phyloP scores from a whole-genome alignment of 257 asterid species.

The Solanum bukasovii region DNA sequence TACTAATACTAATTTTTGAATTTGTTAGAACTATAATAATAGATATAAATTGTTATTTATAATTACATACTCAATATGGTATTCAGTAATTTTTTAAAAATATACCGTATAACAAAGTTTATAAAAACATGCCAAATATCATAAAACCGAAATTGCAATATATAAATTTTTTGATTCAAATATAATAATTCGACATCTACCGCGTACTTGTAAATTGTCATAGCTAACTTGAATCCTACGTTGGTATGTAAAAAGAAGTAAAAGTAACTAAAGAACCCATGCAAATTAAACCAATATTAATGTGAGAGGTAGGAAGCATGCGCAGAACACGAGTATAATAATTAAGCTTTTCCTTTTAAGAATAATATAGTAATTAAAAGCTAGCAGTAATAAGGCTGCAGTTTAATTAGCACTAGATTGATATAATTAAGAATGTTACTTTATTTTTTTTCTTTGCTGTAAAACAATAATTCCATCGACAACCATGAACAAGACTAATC shows the following conservation, averaged over 20 bases:
- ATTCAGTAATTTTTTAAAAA: too few relatives aligned
- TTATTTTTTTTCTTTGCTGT: neutral
- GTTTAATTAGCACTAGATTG: constrained; percentile 2
- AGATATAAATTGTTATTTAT: too few relatives aligned
- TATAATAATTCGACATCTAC: neutral
- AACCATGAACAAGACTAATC: neutral
- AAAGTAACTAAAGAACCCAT: neutral
- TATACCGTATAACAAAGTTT: neutral
- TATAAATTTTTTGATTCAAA: neutral
- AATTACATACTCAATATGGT: neutral
- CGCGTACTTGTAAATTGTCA: neutral
- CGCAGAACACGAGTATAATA: constrained; percentile 15
- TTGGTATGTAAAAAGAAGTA: neutral
- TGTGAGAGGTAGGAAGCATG: constrained; percentile 18
- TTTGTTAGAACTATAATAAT: neutral
- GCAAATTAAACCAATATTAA: neutral
- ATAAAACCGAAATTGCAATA: neutral
- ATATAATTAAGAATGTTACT: constrained; percentile 1
- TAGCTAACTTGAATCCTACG: neutral
- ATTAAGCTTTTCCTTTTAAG: constrained; percentile 9
- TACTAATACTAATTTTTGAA: neutral
- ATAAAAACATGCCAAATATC: neutral
- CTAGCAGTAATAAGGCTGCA: constrained; percentile 2
- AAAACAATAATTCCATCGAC: neutral
- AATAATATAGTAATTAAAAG: neutral